Percentiles rank a stretch among this genome's conserved stretches.
These are phyloP conservation scores for Bidens hawaiensis DNA, from an alignment of 140 eudicot genomes.

Conservation along the genomic window DNA sequence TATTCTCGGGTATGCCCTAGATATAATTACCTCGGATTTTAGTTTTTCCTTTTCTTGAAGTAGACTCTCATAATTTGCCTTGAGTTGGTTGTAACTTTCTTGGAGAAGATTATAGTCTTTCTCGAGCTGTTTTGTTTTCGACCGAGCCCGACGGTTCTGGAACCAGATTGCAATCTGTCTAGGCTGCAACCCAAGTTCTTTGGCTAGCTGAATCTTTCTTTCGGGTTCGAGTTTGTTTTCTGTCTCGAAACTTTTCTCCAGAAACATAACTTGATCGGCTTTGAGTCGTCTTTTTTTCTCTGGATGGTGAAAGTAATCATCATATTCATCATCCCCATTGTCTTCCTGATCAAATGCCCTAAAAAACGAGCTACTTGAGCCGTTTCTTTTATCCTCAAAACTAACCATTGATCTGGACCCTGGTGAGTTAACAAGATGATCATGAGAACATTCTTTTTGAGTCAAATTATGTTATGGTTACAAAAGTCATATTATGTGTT, in stretches of 20 bases:
- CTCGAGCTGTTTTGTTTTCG: constrained; percentile 77
- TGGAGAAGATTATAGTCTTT: constrained; percentile 68
- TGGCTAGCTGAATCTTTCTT: constrained; percentile 80
- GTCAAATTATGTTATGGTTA: constrained; percentile 4
- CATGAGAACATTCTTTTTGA: background rate
- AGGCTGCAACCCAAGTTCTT: constrained; percentile 90
- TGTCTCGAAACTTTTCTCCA: constrained; percentile 65
- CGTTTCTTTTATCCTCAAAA: constrained; percentile 52
- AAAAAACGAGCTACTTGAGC: constrained; percentile 38
- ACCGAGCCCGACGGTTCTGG: constrained; percentile 85
- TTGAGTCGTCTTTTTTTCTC: constrained; percentile 84
- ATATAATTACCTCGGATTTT: constrained; percentile 59
- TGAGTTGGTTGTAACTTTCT: constrained; percentile 60
- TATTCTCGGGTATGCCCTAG: no score
- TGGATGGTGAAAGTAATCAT: constrained; percentile 73
- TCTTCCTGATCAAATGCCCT: constrained; percentile 54
- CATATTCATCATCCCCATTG: constrained; percentile 68
- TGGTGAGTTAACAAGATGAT: constrained; percentile 23
- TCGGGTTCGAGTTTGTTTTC: constrained; percentile 95
- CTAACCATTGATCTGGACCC: constrained; percentile 81
- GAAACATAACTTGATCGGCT: constrained; percentile 68
- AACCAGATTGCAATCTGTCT: constrained; percentile 94
- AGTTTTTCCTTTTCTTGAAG: constrained; percentile 66
- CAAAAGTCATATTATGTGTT: constrained; percentile 16
- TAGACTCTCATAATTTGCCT: constrained; percentile 63